Evolutionary conservation across 345 rosid species (phyloP).

Genomic region (Dovyalis caffra): DNA sequence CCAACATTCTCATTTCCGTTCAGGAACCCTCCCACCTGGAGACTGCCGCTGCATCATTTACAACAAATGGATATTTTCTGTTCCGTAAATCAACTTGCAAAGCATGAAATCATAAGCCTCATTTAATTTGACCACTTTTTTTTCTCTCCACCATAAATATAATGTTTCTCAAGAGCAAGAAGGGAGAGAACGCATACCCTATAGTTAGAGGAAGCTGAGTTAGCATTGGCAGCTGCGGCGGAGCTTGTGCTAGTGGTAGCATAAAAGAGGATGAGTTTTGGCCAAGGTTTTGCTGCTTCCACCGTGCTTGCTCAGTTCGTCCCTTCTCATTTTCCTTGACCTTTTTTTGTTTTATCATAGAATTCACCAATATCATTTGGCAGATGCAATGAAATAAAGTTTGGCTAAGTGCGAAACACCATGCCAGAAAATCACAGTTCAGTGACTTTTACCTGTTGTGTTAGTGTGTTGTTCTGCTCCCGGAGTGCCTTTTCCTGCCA

Average conservation of each 20-base stretch:
- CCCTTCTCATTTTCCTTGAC: conserved; percentile 40
- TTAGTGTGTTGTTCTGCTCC: conserved; percentile 52
- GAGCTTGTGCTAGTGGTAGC: conserved; percentile 21
- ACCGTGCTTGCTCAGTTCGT: conserved; percentile 22
- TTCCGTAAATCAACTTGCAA: neutral
- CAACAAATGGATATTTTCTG: neutral
- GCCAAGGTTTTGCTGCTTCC: conserved; percentile 35
- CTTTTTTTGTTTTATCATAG: conserved; percentile 9
- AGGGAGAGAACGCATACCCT: conserved; percentile 39
- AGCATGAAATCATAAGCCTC: neutral
- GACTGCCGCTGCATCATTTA: conserved; percentile 30
- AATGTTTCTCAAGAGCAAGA: neutral
- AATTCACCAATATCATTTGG: neutral
- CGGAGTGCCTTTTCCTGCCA: conserved; percentile 55
- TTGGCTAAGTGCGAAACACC: neutral
- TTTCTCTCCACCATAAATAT: neutral
- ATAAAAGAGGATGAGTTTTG: conserved; percentile 24
- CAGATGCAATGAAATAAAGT: neutral
- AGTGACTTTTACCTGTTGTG: conserved; percentile 49
- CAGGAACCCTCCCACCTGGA: conserved; percentile 13
- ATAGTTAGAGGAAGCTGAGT: conserved; percentile 35
- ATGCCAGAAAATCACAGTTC: neutral
- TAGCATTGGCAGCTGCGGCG: conserved; percentile 12
- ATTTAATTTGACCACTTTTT: neutral
- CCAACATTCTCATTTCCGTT: conserved; percentile 22